Evolutionary conservation across 768 basidiomycete species (phyloP).

Genomic region (Mycena alexandri): DNA sequence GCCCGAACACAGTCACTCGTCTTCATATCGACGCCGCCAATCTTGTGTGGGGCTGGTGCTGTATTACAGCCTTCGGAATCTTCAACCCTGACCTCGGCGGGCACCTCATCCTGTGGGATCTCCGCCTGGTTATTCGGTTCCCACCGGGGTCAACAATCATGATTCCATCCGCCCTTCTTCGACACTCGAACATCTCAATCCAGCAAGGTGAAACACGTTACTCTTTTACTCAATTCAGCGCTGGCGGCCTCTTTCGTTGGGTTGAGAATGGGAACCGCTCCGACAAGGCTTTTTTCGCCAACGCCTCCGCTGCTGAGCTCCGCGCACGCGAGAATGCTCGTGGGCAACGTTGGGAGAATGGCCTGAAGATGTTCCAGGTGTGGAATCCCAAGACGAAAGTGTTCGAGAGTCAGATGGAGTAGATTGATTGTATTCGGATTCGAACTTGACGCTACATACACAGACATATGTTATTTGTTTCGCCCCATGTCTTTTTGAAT

Average conservation of each 20-base stretch:
- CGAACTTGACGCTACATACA: too few species aligned
- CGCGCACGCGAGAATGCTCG: background rate
- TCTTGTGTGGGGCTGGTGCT: conserved; percentile 18
- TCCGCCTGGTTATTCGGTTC: too few species aligned
- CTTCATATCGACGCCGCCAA: conserved; percentile 9
- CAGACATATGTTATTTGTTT: too few species aligned
- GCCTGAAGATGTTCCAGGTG: too few species aligned
- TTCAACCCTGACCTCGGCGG: conserved; percentile 4
- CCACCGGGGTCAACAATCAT: conserved; percentile 12
- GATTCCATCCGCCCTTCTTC: conserved; percentile 16
- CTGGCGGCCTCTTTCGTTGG: conserved; percentile 16
- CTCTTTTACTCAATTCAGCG: conserved; percentile 12
- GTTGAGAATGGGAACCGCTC: conserved; percentile 9
- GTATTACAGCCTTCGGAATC: conserved; percentile 10
- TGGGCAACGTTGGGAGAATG: background rate
- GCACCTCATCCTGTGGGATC: too few species aligned
- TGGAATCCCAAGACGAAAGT: background rate
- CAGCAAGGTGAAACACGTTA: conserved; percentile 4
- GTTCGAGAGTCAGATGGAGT: background rate
- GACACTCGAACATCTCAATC: conserved; percentile 12
- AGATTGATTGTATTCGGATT: background rate
- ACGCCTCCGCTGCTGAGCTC: background rate
- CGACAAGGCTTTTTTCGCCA: background rate
- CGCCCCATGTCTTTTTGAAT: too few species aligned
- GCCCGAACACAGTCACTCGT: background rate